Evolutionary conservation across 2,329 filamentous ascomycete species (phyloP).

Genomic region (Hawksworthiomyces lignivorus): DNA sequence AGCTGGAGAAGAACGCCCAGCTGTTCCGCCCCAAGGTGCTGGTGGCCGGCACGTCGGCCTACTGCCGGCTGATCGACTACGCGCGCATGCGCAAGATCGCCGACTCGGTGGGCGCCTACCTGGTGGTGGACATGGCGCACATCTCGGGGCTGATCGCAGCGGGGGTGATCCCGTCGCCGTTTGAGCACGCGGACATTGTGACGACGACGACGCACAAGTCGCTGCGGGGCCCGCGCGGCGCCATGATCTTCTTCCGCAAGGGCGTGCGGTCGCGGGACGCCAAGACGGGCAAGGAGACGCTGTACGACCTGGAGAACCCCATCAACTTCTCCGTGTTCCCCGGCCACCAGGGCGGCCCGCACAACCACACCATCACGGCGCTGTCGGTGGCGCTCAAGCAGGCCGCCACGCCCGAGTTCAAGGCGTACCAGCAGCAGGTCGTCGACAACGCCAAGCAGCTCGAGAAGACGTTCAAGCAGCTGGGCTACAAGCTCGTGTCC

Average conservation of each 20-base stretch:
- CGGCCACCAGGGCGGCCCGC: constrained; percentile 94
- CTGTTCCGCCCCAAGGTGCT: constrained; percentile 95
- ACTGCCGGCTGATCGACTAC: constrained; percentile 98
- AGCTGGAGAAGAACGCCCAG: constrained; percentile 78
- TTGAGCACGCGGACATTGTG: constrained; percentile 87
- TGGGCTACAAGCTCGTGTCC: constrained; percentile 90
- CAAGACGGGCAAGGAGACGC: constrained; percentile 81
- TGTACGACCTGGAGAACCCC: constrained; percentile 89
- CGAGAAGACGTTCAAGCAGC: constrained; percentile 72
- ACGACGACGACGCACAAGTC: constrained; percentile 99
- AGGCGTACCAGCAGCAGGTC: constrained; percentile 87
- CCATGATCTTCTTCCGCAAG: constrained; percentile 99
- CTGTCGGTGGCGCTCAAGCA: constrained; percentile 93
- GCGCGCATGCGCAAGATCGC: constrained; percentile 92
- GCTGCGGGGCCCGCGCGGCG: constrained; percentile 89
- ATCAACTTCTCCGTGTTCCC: constrained; percentile 99
- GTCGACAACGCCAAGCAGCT: constrained; percentile 89
- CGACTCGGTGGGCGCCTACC: constrained; percentile 86
- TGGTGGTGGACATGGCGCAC: constrained; percentile 97
- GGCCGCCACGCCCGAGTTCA: constrained; percentile 83
- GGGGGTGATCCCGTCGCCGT: constrained; percentile 87
- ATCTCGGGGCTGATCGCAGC: constrained; percentile 94
- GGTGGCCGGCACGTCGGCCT: constrained; percentile 92
- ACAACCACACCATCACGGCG: constrained; percentile 99
- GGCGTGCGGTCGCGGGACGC: constrained; percentile 82